Base-by-base conservation (phyloP, 2,329 filamentous ascomycete species). In the Ascochyta clinopodiicola region DNA sequence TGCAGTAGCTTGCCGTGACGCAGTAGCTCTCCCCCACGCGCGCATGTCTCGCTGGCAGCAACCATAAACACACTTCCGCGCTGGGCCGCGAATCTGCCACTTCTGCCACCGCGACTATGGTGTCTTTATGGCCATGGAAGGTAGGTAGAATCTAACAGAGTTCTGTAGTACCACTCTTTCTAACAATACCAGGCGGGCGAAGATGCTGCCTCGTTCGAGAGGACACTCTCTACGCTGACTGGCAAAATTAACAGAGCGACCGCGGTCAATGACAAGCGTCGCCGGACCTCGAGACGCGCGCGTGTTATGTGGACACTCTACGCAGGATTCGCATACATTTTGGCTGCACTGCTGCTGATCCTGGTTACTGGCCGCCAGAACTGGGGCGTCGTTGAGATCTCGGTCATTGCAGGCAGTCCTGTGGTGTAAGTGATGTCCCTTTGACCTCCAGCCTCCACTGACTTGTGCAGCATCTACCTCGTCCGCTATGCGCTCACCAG, bases 161-260 rank as follows among this genome's bases (percentile, higher is more conserved):
- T 10, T 17, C 13, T 29, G n/a, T 2, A 10, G 4, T n/a, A 10
- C 15, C 12, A 13, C n/a, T 3, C 4, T 47, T 61, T 44, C 60
- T 69, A 36, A 66, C 64, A 39, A 13, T 51, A 45, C 39, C 54
- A 96, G 92, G 85, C 86, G 77, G 85, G 91, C 70, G 85, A 89
- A 74, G 96, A 93, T 63, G 89, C 95, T 24, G 93, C 92, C 46
- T 91, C 89, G 4, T 99, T 98, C 73, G 95, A 99, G 79, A 97
- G 93, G 81, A 87, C 89, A 2, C 87, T 99, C 27, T 91, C 92
- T 9, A 83, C 86, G 22, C 85, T 99, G 40, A 90, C 93, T 10
- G 81, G 82, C 47, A 96, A 95, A 78, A 97, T 99, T 75, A 82
- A 88, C 36, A 84, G 86, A 60, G 86, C 88, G 2, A 89, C 89